Conservation (phyloP, 306 rosid species). For the Amphicarpaea edgeworthii region DNA sequence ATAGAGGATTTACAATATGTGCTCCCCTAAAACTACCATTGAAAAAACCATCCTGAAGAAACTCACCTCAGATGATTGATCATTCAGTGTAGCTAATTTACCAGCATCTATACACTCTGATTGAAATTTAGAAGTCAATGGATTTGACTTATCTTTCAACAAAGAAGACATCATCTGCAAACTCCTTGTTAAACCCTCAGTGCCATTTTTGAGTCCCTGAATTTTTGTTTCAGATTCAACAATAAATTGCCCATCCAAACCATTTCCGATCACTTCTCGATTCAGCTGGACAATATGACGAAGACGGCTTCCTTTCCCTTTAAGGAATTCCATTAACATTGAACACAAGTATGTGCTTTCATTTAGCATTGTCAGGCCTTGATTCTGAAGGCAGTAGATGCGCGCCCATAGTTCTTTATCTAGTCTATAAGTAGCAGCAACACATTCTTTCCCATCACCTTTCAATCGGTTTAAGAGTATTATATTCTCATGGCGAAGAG, state of each 20-base stretch:
- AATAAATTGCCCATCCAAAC: conserved; percentile 71
- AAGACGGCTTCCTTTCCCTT: conserved; percentile 61
- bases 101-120: conserved; percentile 53
- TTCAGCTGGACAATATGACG: conserved; percentile 49
- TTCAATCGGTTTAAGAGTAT: conserved; percentile 70
- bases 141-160: conserved; percentile 74
- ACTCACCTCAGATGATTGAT: conserved; percentile 72
- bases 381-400: conserved; percentile 78
- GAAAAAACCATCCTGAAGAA: conserved; percentile 33
- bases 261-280: conserved; percentile 51
- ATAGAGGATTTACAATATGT: conserved; percentile 9
- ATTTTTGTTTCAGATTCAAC: conserved; percentile 82
- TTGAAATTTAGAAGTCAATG: conserved; percentile 51
- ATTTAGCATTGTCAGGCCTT: conserved; percentile 77
- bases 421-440: conserved; percentile 71
- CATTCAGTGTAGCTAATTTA: conserved; percentile 55
- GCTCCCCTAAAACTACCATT: conserved; percentile 21
- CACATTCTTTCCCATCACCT: conserved; percentile 71
- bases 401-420: conserved; percentile 81
- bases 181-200: conserved; percentile 75
- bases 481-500: conserved; percentile 93
- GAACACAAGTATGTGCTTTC: conserved; percentile 76
- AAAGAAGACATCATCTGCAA: conserved; percentile 78
- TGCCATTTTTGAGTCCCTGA: conserved; percentile 77
- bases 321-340: conserved; percentile 66